Evolutionary conservation across 306 rosid genomes (phyloP).

Genomic region (Vigna trinervia): DNA sequence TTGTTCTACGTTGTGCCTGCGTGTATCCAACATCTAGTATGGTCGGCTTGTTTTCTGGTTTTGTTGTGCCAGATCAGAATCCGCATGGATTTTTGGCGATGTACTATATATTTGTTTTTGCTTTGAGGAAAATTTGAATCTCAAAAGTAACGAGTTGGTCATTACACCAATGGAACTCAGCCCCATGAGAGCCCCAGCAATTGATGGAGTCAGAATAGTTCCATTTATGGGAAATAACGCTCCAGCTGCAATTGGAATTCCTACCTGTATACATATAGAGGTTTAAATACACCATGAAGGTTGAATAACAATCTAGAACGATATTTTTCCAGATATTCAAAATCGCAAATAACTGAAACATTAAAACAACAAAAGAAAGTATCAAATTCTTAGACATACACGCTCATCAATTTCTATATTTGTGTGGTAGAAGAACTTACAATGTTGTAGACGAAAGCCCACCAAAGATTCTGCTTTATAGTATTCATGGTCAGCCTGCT

Average conservation of each 20-base stretch:
- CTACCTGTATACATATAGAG: conserved; percentile 66
- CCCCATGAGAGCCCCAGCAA: conserved; percentile 98
- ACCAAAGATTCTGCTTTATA: conserved; percentile 95
- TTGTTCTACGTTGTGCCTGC: conserved; percentile 10
- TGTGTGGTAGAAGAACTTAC: conserved; percentile 65
- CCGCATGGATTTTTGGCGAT: conserved; percentile 40
- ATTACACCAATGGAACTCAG: conserved; percentile 89
- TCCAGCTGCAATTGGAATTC: conserved; percentile 97
- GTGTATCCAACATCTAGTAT: conserved; percentile 44
- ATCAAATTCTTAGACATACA: conserved; percentile 28
- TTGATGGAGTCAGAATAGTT: conserved; percentile 88
- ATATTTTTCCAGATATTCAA: not conserved
- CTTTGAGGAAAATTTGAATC: conserved; percentile 69
- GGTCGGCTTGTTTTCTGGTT: conserved; percentile 45
- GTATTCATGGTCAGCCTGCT: conserved; percentile 94
- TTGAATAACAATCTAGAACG: not conserved
- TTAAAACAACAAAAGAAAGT: not conserved
- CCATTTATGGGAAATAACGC: conserved; percentile 84
- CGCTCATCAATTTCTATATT: conserved; percentile 33
- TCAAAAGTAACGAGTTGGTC: conserved; percentile 82
- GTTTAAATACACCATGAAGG: conserved; percentile 32
- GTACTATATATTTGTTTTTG: conserved; percentile 55
- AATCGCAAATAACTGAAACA: not conserved
- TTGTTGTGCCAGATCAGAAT: conserved; percentile 45
- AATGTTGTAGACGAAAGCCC: conserved; percentile 94